These are phyloP conservation scores for Gnaphalium uliginosum DNA, from an alignment of 129 eudicot species.

Conservation along the genomic window DNA sequence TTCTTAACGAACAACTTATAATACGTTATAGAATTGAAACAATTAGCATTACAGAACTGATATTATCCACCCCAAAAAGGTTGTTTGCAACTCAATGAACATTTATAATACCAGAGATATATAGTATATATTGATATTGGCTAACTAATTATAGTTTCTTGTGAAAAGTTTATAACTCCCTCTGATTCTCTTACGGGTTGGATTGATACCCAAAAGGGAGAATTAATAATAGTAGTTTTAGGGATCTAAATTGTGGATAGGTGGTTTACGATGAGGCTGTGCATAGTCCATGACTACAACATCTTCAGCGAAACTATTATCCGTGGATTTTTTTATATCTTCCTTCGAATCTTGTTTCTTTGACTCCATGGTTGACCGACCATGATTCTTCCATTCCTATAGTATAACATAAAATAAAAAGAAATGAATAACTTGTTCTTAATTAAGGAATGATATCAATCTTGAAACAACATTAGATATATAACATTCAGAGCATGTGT, in stretches of 20 bases:
- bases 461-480: neutral
- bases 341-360: conserved; percentile 45
- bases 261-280: conserved; percentile 86
- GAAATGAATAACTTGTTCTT: neutral
- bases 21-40: conserved; percentile 27
- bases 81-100: conserved; percentile 25
- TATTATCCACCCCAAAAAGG: conserved; percentile 22
- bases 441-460: neutral
- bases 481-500: neutral
- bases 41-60: conserved; percentile 42
- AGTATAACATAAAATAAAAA: neutral
- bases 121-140: neutral
- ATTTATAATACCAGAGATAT: conserved; percentile 15
- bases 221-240: conserved; percentile 25
- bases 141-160: conserved; percentile 8
- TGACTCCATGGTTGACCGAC: conserved; percentile 50
- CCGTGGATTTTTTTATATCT: conserved; percentile 31
- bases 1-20: conserved; percentile 25
- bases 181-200: conserved; percentile 4
- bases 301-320: conserved; percentile 48
- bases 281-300: conserved; percentile 88
- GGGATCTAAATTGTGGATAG: conserved; percentile 72
- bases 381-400: conserved; percentile 59
- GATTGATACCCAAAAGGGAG: conserved; percentile 6
- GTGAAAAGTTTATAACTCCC: neutral